Evolutionary conservation across 2,329 filamentous ascomycete genomes (phyloP).

Genomic region (Cercospora beticola): DNA sequence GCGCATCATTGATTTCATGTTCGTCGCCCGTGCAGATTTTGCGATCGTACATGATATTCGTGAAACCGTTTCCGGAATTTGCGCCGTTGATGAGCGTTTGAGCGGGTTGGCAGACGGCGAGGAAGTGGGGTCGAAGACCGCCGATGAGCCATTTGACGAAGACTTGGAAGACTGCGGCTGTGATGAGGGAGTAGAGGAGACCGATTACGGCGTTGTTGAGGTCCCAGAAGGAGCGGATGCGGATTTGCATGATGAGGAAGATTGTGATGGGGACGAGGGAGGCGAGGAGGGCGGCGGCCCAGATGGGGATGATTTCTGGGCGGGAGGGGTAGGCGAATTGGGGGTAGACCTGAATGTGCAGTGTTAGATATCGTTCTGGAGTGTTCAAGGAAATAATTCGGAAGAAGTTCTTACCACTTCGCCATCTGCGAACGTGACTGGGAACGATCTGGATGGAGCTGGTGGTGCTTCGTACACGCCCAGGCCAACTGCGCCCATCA

Average conservation of each 20-base stretch:
- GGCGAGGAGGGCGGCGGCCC: constrained; percentile 66
- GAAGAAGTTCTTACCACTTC: constrained; percentile 4
- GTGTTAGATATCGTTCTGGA: neutral
- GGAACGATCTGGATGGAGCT: constrained; percentile 6
- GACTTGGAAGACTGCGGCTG: constrained; percentile 73
- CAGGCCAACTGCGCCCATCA: constrained; percentile 10
- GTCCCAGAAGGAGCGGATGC: constrained; percentile 46
- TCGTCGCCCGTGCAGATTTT: constrained; percentile 68
- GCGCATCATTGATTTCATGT: constrained; percentile 64
- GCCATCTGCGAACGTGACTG: constrained; percentile 3
- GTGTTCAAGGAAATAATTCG: neutral
- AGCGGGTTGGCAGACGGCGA: constrained; percentile 66
- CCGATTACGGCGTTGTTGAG: constrained; percentile 70
- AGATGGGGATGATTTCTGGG: constrained; percentile 70
- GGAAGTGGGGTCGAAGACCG: constrained; percentile 69
- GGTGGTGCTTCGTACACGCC: constrained; percentile 11
- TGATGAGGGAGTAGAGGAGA: constrained; percentile 67
- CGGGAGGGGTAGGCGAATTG: constrained; percentile 56
- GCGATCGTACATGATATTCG: constrained; percentile 65
- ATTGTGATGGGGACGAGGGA: constrained; percentile 64
- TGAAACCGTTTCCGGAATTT: constrained; percentile 54
- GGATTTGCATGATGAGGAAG: constrained; percentile 61
- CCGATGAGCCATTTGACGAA: constrained; percentile 75
- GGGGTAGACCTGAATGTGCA: constrained; percentile 2
- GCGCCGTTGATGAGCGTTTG: constrained; percentile 38